These are phyloP conservation scores for Starmerella stigmatis DNA, from an alignment of 805 yeast species.

Conservation along the genomic window DNA sequence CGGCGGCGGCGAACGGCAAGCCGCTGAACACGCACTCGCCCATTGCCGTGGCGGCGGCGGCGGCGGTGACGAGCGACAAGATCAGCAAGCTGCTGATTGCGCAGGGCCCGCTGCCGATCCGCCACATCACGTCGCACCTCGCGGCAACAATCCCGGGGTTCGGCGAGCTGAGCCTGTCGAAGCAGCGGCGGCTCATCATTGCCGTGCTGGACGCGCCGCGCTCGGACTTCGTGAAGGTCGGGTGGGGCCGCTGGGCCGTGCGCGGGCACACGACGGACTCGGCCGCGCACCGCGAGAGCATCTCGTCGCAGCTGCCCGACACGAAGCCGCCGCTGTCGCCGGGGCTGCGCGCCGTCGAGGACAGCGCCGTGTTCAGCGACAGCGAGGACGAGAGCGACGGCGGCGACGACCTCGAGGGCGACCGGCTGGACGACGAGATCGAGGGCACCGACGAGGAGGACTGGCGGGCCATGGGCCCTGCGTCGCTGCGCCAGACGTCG, in stretches of 20 bases:
- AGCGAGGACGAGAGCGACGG: conserved; percentile 25
- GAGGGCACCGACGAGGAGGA: conserved; percentile 87
- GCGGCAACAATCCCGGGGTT: conserved; percentile 67
- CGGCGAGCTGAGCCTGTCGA: conserved; percentile 68
- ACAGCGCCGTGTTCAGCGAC: conserved; percentile 23
- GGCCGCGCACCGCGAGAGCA: conserved; percentile 20
- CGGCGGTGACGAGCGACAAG: conserved; percentile 69
- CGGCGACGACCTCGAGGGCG: conserved; percentile 18
- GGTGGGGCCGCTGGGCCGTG: conserved; percentile 98
- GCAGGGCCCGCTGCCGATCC: conserved; percentile 82
- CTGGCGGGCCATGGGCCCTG: conserved; percentile 87
- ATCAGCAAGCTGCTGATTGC: conserved; percentile 55
- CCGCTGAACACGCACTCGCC: conserved; percentile 61
- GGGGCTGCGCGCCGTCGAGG: conserved; percentile 23
- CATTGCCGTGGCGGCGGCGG: conserved; percentile 78
- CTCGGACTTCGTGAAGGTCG: conserved; percentile 70
- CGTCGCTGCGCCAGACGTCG: conserved; percentile 36
- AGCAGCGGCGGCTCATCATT: conserved; percentile 83
- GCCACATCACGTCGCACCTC: conserved; percentile 75
- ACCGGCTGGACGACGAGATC: conserved; percentile 20
- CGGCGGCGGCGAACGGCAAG: conserved; percentile 10
- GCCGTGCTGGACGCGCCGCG: conserved; percentile 74
- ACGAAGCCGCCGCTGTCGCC: conserved; percentile 31
- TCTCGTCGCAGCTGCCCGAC: conserved; percentile 24
- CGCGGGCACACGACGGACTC: conserved; percentile 50